These are phyloP conservation scores for Nidularia sp. DNA, from an alignment of 768 basidiomycete genomes.

Conservation along the genomic window DNA sequence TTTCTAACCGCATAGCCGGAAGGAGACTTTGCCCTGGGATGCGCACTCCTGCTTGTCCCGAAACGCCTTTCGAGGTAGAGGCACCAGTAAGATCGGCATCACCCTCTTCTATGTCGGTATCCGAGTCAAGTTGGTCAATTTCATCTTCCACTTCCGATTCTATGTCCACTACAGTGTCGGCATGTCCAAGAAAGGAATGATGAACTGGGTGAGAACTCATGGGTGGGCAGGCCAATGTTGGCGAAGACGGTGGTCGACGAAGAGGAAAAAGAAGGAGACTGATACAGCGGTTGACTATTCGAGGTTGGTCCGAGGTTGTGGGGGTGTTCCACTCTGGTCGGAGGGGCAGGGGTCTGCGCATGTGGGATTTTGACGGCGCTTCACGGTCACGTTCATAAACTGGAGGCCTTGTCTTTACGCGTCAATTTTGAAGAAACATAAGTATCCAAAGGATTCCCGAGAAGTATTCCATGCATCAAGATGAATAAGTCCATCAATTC, in stretches of 20 bases:
- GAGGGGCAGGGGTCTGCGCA: conserved; percentile 3
- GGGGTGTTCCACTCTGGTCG: neutral
- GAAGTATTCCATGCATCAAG: too few species aligned
- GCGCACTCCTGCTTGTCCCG: conserved; percentile 31
- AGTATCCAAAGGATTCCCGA: too few species aligned
- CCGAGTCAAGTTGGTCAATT: conserved; percentile 64
- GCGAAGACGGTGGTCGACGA: neutral
- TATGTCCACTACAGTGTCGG: conserved; percentile 15
- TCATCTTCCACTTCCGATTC: conserved; percentile 56
- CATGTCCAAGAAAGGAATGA: conserved; percentile 4
- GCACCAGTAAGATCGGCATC: conserved; percentile 17
- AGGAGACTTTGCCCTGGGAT: conserved; percentile 64
- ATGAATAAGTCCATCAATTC: too few species aligned
- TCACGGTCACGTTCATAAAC: conserved; percentile 20
- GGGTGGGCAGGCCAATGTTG: conserved; percentile 2
- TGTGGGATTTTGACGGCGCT: conserved; percentile 16
- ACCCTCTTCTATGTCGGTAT: conserved; percentile 38
- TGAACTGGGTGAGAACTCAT: conserved; percentile 1
- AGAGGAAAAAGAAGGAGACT: conserved; percentile 4
- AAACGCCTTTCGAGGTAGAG: conserved; percentile 18
- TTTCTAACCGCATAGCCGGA: conserved; percentile 65
- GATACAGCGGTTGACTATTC: conserved; percentile 1
- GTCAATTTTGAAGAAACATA: too few species aligned
- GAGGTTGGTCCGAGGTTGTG: conserved; percentile 1
- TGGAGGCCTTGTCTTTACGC: too few species aligned